Percentiles rank a stretch among this genome's conserved stretches.
Evolutionary conservation across 139 green algal genomes (phyloP).

Genomic region (Coelastrella sp.): DNA sequence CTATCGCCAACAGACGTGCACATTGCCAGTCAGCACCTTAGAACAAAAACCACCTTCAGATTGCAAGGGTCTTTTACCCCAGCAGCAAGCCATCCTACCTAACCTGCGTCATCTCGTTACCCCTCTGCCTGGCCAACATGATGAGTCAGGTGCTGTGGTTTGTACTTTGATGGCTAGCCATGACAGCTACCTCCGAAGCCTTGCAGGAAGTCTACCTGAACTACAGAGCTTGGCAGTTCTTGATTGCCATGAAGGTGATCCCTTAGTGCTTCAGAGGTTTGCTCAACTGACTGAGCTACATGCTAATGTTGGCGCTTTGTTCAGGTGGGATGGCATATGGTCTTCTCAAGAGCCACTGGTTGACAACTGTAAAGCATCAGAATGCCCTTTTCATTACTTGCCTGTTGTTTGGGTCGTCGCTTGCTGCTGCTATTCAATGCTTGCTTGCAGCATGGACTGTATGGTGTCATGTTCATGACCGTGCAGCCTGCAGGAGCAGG

Average conservation of each 20-base stretch:
- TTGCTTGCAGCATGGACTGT: too few relatives aligned
- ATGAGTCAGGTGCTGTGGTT: neutral
- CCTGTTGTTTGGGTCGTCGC: too few relatives aligned
- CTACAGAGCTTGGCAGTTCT: neutral
- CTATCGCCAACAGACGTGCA: too few relatives aligned
- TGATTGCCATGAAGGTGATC: neutral
- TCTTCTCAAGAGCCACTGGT: neutral
- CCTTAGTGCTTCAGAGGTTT: neutral
- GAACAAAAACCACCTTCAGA: neutral
- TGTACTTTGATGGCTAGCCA: conserved; percentile 24
- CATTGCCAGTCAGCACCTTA: neutral
- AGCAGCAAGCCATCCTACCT: neutral
- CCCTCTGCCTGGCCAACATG: neutral
- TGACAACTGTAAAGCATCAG: neutral
- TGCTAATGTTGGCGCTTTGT: neutral
- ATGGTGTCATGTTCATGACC: too few relatives aligned
- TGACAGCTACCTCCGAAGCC: neutral
- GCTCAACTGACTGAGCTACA: neutral
- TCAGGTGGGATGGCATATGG: neutral
- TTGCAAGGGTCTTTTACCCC: neutral
- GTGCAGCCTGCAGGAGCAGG: too few relatives aligned
- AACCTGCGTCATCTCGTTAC: neutral
- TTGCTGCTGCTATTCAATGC: too few relatives aligned
- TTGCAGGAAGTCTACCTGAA: neutral
- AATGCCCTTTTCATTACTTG: too few relatives aligned